Conservation (phyloP, 2,329 filamentous ascomycete genomes). For the Aspergillus puulaauensis region DNA sequence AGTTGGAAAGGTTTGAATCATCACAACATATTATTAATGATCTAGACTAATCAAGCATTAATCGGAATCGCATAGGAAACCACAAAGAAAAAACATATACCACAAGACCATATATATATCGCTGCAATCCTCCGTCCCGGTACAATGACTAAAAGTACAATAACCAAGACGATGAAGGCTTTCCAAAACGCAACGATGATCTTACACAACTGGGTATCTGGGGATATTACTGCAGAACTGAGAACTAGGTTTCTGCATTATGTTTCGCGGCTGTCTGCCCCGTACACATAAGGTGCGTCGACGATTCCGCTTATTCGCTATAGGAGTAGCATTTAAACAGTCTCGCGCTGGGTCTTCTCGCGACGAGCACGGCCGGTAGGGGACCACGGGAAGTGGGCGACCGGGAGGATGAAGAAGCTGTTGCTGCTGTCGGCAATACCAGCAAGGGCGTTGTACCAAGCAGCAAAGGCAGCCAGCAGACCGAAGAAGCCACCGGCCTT, state of each 20-base stretch:
- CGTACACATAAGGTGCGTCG: background rate
- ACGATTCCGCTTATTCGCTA: background rate
- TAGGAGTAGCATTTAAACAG: constrained; percentile 26
- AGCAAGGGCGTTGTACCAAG: constrained; percentile 84
- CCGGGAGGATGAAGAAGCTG: constrained; percentile 91
- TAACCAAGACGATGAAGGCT: background rate
- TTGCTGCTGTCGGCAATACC: constrained; percentile 69
- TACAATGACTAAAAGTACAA: background rate
- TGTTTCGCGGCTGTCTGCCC: background rate
- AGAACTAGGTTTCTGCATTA: background rate
- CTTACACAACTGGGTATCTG: constrained; percentile 35
- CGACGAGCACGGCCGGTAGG: constrained; percentile 67
- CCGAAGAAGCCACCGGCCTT: constrained; percentile 77
- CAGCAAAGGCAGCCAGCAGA: constrained; percentile 75
- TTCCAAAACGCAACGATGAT: constrained; percentile 15
- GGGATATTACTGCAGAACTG: constrained; percentile 24
- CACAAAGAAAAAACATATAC: constrained; percentile 9
- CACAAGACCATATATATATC: constrained; percentile 13
- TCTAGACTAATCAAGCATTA: constrained; percentile 4
- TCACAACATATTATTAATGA: constrained; percentile 5
- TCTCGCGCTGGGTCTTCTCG: constrained; percentile 51
- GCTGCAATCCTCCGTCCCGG: background rate
- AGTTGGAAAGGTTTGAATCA: background rate
- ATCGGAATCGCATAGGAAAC: constrained; percentile 5
- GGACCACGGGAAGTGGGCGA: constrained; percentile 94